Evolutionary conservation across 192 early-diverging fungal genomes (phyloP).

Genomic region (Powellomyces hirtus): DNA sequence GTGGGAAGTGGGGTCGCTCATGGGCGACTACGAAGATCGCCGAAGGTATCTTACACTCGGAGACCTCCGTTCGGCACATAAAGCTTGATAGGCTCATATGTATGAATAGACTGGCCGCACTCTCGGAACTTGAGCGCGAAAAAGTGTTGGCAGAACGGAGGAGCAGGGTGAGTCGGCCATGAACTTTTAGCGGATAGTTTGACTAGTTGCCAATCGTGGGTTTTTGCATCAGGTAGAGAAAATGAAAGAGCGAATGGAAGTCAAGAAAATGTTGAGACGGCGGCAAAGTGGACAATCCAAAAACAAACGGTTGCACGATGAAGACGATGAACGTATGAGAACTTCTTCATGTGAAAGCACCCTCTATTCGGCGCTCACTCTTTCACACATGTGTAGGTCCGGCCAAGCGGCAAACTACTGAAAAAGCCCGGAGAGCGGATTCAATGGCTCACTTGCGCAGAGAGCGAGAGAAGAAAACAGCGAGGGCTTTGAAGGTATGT

Average conservation of each 20-base stretch:
- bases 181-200: no score
- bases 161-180: no score
- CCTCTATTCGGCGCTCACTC: neutral
- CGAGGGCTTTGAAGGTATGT: no score
- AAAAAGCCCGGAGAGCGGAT: conserved; percentile 5
- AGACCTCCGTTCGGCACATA: no score
- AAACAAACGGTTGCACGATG: neutral
- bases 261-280: conserved; percentile 19
- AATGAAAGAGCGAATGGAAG: conserved; percentile 24
- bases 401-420: conserved; percentile 16
- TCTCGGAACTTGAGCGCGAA: conserved; percentile 25
- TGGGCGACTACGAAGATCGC: conserved; percentile 3
- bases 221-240: no score
- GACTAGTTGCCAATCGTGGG: no score
- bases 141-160: conserved; percentile 17
- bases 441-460: conserved; percentile 15
- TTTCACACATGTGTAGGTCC: neutral
- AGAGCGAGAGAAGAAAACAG: conserved; percentile 19
- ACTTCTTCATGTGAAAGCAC: neutral
- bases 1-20: conserved; percentile 19
- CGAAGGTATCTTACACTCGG: no score
- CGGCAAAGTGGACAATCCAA: conserved; percentile 10
- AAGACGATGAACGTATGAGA: conserved; percentile 10
- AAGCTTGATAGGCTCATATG: no score
- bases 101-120: neutral